These are phyloP conservation scores for Mycothermus thermophilus DNA, from an alignment of 495 filamentous ascomycete genomes.

Conservation along the genomic window DNA sequence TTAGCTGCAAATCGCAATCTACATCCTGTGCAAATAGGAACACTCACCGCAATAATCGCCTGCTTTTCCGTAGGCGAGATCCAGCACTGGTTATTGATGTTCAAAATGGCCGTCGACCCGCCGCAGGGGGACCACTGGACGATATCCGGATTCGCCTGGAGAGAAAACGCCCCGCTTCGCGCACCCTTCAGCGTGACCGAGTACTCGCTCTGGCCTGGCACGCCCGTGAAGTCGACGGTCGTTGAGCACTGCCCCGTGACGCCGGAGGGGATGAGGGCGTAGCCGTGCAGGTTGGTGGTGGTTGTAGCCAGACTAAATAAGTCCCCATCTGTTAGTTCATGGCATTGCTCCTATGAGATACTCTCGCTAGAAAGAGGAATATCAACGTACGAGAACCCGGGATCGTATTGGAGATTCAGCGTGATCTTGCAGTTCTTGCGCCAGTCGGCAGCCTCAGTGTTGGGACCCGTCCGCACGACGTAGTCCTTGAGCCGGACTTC, in stretches of 20 bases:
- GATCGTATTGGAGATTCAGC: constrained; percentile 6
- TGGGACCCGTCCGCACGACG: constrained; percentile 2
- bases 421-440: constrained; percentile 9
- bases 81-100: constrained; percentile 13
- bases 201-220: not conserved
- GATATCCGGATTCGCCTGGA: constrained; percentile 4
- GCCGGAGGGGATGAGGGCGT: constrained; percentile 8
- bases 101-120: constrained; percentile 9
- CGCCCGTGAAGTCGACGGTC: constrained; percentile 10
- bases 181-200: constrained; percentile 1
- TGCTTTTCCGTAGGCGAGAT: constrained; percentile 9
- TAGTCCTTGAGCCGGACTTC: constrained; percentile 5
- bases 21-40: too few relatives aligned
- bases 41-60: constrained; percentile 11
- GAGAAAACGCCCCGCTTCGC: constrained; percentile 4
- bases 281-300: constrained; percentile 6
- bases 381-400: constrained; percentile 2
- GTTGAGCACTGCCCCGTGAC: constrained; percentile 6
- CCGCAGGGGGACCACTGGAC: constrained; percentile 7
- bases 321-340: too few relatives aligned
- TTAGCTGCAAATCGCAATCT: too few relatives aligned
- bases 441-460: constrained; percentile 4
- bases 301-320: constrained; percentile 1
- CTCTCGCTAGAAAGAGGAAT: too few relatives aligned
- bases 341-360: too few relatives aligned